Conservation (phyloP, 306 rosid genomes). For the Malus asiatica region DNA sequence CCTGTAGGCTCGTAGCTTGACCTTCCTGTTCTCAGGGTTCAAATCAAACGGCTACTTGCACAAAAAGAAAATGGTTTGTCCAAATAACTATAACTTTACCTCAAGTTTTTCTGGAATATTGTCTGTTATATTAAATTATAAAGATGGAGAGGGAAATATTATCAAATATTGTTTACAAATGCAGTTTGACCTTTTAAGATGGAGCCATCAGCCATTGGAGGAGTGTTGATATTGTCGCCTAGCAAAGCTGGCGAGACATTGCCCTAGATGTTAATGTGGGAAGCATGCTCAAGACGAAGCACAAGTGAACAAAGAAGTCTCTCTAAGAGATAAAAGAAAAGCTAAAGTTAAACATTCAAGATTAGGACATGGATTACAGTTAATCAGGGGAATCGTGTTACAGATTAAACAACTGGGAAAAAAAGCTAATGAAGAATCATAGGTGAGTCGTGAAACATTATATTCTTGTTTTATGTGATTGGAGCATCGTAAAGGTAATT, state of each 20-base stretch:
- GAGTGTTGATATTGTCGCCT: slow-evolving; percentile 44
- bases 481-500: slow-evolving; percentile 44
- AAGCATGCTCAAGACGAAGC: slow-evolving; percentile 42
- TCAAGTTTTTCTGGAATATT: slow-evolving; percentile 8
- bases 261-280: slow-evolving; percentile 32
- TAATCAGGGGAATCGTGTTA: slow-evolving; percentile 10
- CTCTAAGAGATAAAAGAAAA: background rate
- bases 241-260: slow-evolving; percentile 36
- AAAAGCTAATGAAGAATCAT: slow-evolving; percentile 1
- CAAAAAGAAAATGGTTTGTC: slow-evolving; percentile 2
- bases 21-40: slow-evolving; percentile 6
- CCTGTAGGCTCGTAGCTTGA: background rate
- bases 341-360: background rate
- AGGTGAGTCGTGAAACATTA: slow-evolving; percentile 33
- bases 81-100: slow-evolving; percentile 1
- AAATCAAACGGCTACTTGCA: slow-evolving; percentile 5
- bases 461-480: slow-evolving; percentile 39
- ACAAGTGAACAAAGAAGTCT: slow-evolving; percentile 21
- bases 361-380: slow-evolving; percentile 31
- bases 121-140: slow-evolving; percentile 3
- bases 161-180: background rate
- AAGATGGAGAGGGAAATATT: background rate
- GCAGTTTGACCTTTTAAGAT: slow-evolving; percentile 19
- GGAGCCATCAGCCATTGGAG: slow-evolving; percentile 28
- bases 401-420: background rate